Conservation (phyloP, 176 grass and related monocot species). For the Raddia distichophylla region DNA sequence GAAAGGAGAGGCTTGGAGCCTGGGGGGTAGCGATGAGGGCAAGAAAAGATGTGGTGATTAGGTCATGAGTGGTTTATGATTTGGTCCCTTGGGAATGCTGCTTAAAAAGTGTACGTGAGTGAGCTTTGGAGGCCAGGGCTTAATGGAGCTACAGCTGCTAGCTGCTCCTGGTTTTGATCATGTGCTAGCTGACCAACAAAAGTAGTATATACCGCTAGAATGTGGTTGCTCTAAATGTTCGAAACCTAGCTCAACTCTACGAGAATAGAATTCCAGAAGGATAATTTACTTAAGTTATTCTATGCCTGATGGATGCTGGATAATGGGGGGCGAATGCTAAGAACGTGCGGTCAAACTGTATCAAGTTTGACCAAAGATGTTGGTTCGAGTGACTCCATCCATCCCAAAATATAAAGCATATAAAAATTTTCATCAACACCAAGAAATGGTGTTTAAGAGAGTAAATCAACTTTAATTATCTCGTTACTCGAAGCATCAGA, state of each 20-base stretch:
- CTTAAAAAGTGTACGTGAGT: conserved; percentile 30
- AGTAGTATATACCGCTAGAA: not conserved
- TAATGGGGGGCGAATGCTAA: not conserved
- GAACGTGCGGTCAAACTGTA: not conserved
- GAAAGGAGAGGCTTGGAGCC: conserved; percentile 51
- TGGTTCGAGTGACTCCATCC: too few species aligned
- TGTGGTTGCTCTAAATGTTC: conserved; percentile 18
- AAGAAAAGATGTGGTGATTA: conserved; percentile 75
- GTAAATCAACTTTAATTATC: too few species aligned
- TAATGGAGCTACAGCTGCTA: conserved; percentile 43
- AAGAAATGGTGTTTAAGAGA: too few species aligned
- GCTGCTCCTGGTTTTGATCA: conserved; percentile 38
- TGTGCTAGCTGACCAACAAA: conserved; percentile 44
- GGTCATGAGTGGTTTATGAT: conserved; percentile 98
- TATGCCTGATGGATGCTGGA: not conserved
- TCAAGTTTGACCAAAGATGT: not conserved
- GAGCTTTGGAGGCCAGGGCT: conserved; percentile 36
- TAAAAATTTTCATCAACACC: too few species aligned
- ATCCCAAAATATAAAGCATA: too few species aligned
- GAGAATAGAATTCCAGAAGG: not conserved
- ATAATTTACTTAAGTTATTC: not conserved
- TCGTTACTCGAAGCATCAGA: too few species aligned
- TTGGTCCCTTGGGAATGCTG: conserved; percentile 68
- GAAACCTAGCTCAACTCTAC: not conserved
- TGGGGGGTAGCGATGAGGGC: conserved; percentile 54